Base-by-base conservation (phyloP, 179 eudicot genomes). In the Nepenthes alata region DNA sequence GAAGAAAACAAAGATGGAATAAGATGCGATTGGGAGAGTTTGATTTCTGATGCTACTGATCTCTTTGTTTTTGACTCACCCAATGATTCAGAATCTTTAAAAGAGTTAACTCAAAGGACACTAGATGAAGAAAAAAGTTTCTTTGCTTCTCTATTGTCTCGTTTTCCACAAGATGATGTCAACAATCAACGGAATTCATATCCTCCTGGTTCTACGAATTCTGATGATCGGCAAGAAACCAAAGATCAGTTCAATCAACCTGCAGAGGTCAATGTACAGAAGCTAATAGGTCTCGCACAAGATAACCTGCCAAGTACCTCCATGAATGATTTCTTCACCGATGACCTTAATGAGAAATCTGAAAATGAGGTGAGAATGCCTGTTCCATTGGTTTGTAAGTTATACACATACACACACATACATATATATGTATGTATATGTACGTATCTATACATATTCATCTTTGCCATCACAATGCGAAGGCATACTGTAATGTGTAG, bases 61-160 rank as follows among this genome's bases (percentile, higher is more conserved):
- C 72, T 81, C 36, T 70, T 85, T 11, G 59, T 68, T 53, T 86
- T 86, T 70, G 84, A 85, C 37, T 86, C 98, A 47, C 95, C 93
- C 6, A 71, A 71, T 72, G 81, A 55, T 34, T 53, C 66, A 45
- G 77, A 73, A 66, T 39, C 78, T 65, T 64, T 67, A 15, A 75
- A 76, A 60, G 72, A 74, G 44, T 59, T 68, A n/a, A 70, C 66
- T 60, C 79, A 70, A 53, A 77, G 77, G 67, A 58, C 72, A 35
- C 44, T 68, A 37, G 78, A 83, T 71, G 80, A 80, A 25, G 80
- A 75, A 47, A 54, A 63, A 36, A 74, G 71, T 67, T 74, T 76
- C 41, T 65, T 66, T 62, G 48, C 70, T 37, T 73, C 83, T 37
- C 69, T 82, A 15, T 34, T 61, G 38, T 53, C 83, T 3, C 66